These are phyloP conservation scores for Lithospermum erythrorhizon DNA, from an alignment of 257 asterid species.

Conservation along the genomic window DNA sequence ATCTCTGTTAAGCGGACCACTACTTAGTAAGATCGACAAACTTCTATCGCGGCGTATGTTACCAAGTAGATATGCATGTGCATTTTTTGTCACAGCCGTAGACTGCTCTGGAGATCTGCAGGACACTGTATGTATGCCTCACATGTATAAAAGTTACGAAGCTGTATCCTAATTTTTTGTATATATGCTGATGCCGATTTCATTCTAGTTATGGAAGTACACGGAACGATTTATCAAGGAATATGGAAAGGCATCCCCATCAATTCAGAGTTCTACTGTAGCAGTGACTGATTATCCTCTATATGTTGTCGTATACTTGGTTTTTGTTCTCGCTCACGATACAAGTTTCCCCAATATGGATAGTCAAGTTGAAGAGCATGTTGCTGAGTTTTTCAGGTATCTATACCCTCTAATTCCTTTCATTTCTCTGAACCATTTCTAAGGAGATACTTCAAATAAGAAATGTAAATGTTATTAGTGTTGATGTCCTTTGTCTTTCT, in stretches of 20 bases:
- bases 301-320: slow-evolving; percentile 57
- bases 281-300: slow-evolving; percentile 47
- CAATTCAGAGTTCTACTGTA: slow-evolving; percentile 25
- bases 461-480: background rate
- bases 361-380: slow-evolving; percentile 40
- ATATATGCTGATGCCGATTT: slow-evolving; percentile 9
- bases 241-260: slow-evolving; percentile 37
- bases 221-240: slow-evolving; percentile 45
- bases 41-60: slow-evolving; percentile 38
- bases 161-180: slow-evolving; percentile 9
- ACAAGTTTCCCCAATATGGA: slow-evolving; percentile 47
- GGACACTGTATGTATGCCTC: slow-evolving; percentile 37
- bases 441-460: background rate
- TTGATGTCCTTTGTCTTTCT: slow-evolving; percentile 5
- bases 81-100: slow-evolving; percentile 49
- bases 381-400: slow-evolving; percentile 58
- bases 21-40: slow-evolving; percentile 51
- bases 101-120: slow-evolving; percentile 43
- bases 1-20: slow-evolving; percentile 40
- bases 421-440: background rate
- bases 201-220: slow-evolving; percentile 40
- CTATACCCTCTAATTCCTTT: slow-evolving; percentile 4
- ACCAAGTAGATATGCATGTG: slow-evolving; percentile 85
- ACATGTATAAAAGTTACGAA: background rate
- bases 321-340: slow-evolving; percentile 75